phyloP scores from a whole-genome alignment of 1,284 basidiomycete species.

The Pseudomicrostroma phylloplanum region DNA sequence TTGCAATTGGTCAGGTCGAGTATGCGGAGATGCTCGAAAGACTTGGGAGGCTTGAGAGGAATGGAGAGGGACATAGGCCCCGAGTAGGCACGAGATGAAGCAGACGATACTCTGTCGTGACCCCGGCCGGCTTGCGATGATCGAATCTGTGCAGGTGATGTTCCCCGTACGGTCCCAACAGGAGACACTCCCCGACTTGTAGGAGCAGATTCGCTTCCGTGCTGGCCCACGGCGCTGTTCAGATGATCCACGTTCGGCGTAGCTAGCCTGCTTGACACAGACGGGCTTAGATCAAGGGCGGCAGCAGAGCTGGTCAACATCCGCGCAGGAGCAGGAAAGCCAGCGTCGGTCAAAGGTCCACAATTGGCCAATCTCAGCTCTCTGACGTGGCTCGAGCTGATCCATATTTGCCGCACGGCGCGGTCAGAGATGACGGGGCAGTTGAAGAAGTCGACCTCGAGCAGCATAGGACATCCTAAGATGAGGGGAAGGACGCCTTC shows the following conservation, averaged over 20 bases:
- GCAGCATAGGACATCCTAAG: slow-evolving; percentile 67
- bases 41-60: slow-evolving; percentile 5
- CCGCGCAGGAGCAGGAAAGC: slow-evolving; percentile 64
- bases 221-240: not conserved
- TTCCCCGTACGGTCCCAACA: not conserved
- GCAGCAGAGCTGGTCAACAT: not conserved
- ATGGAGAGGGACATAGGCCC: not conserved
- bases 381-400: slow-evolving; percentile 70
- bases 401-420: slow-evolving; percentile 77
- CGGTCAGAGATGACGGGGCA: slow-evolving; percentile 73
- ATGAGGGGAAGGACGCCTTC: slow-evolving; percentile 34
- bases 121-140: too few species aligned
- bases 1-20: slow-evolving; percentile 68
- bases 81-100: not conserved
- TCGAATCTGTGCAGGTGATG: too few species aligned
- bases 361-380: slow-evolving; percentile 84
- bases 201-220: slow-evolving; percentile 25
- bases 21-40: slow-evolving; percentile 46
- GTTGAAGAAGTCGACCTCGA: slow-evolving; percentile 87
- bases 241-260: not conserved
- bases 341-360: slow-evolving; percentile 69
- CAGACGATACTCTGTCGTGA: slow-evolving; percentile 12
- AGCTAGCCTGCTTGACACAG: not conserved
- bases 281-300: not conserved
- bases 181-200: slow-evolving; percentile 29